These are phyloP conservation scores for Chaetomium strumarium DNA, from an alignment of 2,329 filamentous ascomycete genomes.

Conservation along the genomic window DNA sequence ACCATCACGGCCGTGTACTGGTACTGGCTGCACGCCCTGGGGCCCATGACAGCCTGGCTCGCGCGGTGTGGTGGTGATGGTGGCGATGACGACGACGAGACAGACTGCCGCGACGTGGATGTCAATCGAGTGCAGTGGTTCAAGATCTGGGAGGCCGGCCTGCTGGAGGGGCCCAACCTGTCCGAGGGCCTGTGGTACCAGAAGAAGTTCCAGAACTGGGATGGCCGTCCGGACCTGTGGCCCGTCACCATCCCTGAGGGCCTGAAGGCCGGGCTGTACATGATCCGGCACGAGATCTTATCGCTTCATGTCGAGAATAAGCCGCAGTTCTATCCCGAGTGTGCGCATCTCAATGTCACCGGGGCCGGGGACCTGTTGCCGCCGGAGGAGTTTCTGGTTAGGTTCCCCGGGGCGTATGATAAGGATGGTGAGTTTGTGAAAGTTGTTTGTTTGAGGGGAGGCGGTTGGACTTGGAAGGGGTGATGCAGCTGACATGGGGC, in stretches of 20 bases:
- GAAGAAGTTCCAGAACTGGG: slow-evolving; percentile 35
- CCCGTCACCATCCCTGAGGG: slow-evolving; percentile 40
- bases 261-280: slow-evolving; percentile 42
- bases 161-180: slow-evolving; percentile 30
- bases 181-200: slow-evolving; percentile 35
- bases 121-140: slow-evolving; percentile 32
- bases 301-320: slow-evolving; percentile 44
- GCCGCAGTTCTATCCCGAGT: slow-evolving; percentile 40
- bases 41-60: slow-evolving; percentile 37
- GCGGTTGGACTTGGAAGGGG: too few species aligned
- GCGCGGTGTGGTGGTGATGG: too few species aligned
- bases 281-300: slow-evolving; percentile 48
- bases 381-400: slow-evolving; percentile 27
- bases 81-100: too few species aligned
- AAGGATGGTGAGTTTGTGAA: slow-evolving; percentile 32
- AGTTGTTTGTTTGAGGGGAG: not conserved
- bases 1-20: slow-evolving; percentile 36
- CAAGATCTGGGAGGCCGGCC: slow-evolving; percentile 39
- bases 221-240: slow-evolving; percentile 36
- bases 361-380: slow-evolving; percentile 28
- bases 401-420: slow-evolving; percentile 34
- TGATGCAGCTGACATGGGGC: too few species aligned
- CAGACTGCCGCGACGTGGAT: slow-evolving; percentile 28
- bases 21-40: slow-evolving; percentile 38
- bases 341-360: slow-evolving; percentile 34